Conservation (phyloP, 257 asterid species). For the Anisodus tanguticus region DNA sequence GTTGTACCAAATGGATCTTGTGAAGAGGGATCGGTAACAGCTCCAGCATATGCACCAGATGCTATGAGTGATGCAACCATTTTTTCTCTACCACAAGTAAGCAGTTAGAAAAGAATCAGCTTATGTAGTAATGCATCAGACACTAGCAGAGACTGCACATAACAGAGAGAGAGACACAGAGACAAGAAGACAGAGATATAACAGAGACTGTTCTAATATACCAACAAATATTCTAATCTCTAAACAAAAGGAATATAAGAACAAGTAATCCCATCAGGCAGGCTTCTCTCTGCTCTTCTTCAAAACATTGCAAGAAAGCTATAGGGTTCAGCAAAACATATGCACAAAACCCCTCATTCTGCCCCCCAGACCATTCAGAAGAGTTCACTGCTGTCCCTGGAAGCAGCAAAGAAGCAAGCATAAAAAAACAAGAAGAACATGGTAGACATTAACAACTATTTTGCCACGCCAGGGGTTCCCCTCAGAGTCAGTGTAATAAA, state of each 20-base stretch:
- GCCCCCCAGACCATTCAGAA: background rate
- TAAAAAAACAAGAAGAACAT: background rate
- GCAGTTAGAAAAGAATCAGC: slow-evolving; percentile 28
- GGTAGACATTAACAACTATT: background rate
- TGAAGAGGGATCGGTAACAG: slow-evolving; percentile 86
- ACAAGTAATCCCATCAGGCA: background rate
- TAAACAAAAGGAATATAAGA: slow-evolving; percentile 7
- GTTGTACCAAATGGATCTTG: slow-evolving; percentile 84
- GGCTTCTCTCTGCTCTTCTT: background rate
- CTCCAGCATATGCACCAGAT: slow-evolving; percentile 89
- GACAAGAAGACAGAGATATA: background rate
- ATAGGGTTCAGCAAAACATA: background rate
- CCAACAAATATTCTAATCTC: background rate
- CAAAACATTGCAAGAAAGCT: slow-evolving; percentile 19
- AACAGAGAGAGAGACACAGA: background rate
- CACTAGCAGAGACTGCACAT: slow-evolving; percentile 15
- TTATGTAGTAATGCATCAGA: slow-evolving; percentile 4
- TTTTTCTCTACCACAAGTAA: slow-evolving; percentile 70
- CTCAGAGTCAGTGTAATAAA: background rate
- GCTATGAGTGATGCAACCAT: slow-evolving; percentile 96
- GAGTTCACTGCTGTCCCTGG: background rate
- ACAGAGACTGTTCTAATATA: slow-evolving; percentile 11
- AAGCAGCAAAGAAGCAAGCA: slow-evolving; percentile 1
- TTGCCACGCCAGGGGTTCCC: slow-evolving; percentile 1
- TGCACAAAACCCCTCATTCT: background rate